A percentile compares a stretch with the other conserved stretches of the same genome.
These are phyloP conservation scores for Glarea lozoyensis DNA, from an alignment of 495 filamentous ascomycete genomes.

Conservation along the genomic window DNA sequence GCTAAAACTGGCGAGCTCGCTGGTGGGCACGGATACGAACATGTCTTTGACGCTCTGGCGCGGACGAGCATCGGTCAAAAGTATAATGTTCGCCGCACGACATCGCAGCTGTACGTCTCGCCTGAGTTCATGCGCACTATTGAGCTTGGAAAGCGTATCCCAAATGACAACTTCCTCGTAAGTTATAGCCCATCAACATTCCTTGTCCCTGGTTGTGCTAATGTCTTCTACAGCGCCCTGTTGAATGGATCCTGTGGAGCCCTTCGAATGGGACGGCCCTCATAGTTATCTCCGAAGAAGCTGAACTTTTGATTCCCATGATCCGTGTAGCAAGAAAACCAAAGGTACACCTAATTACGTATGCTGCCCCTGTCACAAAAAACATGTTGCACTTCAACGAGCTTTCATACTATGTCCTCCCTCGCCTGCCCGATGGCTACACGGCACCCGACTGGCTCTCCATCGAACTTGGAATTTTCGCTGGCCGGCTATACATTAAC, in stretches of 20 bases:
- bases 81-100: slow-evolving; percentile 18
- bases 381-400: slow-evolving; percentile 44
- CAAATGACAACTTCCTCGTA: slow-evolving; percentile 29
- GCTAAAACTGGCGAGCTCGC: slow-evolving; percentile 25
- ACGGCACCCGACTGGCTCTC: slow-evolving; percentile 33
- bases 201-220: slow-evolving; percentile 16
- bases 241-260: slow-evolving; percentile 40
- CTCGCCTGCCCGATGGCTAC: slow-evolving; percentile 28
- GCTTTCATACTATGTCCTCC: slow-evolving; percentile 36
- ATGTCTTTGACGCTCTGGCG: slow-evolving; percentile 25
- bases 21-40: slow-evolving; percentile 20
- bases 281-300: slow-evolving; percentile 37
- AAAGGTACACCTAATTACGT: slow-evolving; percentile 34
- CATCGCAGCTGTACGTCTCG: slow-evolving; percentile 28
- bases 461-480: slow-evolving; percentile 46
- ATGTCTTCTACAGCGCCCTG: slow-evolving; percentile 27
- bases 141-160: slow-evolving; percentile 6
- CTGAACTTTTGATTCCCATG: slow-evolving; percentile 29
- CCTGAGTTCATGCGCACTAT: slow-evolving; percentile 31
- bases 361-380: slow-evolving; percentile 41
- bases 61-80: slow-evolving; percentile 27
- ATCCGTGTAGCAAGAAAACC: slow-evolving; percentile 14
- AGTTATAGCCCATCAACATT: slow-evolving; percentile 14
- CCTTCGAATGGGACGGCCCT: slow-evolving; percentile 23
- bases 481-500: slow-evolving; percentile 45